Conservation (phyloP, 345 rosid species). For the Eucalyptus viminalis region DNA sequence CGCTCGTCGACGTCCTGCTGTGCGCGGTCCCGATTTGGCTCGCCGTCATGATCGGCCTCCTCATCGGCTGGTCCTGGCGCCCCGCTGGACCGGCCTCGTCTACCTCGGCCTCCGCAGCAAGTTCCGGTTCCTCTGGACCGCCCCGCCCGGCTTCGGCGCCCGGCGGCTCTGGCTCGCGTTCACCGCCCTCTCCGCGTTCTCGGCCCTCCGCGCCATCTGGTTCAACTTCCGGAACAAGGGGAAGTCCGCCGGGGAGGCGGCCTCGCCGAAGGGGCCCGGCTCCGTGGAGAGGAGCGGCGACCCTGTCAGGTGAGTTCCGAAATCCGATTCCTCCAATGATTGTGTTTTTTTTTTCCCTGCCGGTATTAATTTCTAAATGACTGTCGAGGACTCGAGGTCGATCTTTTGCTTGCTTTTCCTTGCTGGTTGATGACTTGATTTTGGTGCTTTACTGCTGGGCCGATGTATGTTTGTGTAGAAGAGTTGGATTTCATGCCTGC, state of each 20-base stretch:
- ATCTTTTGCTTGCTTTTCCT: not conserved
- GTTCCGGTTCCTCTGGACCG: constrained; percentile 71
- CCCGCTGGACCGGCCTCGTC: constrained; percentile 82
- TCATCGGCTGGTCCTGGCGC: constrained; percentile 98
- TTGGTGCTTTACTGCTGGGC: not conserved
- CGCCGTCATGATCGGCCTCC: constrained; percentile 88
- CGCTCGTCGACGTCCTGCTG: constrained; percentile 83
- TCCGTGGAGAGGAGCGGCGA: constrained; percentile 11
- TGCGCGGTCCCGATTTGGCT: constrained; percentile 98
- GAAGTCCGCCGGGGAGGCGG: not conserved
- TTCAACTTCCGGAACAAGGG: constrained; percentile 28
- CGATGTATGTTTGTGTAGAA: not conserved
- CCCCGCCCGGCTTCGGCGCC: constrained; percentile 95
- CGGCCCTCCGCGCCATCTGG: constrained; percentile 68
- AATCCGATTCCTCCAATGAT: not conserved
- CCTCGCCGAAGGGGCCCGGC: not conserved
- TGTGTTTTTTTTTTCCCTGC: not conserved
- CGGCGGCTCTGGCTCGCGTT: constrained; percentile 89
- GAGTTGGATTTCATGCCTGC: not conserved
- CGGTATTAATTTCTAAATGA: not conserved
- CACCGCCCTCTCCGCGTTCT: constrained; percentile 82
- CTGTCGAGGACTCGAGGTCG: not conserved
- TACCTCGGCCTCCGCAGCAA: constrained; percentile 70
- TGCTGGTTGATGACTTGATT: not conserved
- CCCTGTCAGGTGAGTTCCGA: constrained; percentile 11